Percentiles rank a stretch among this genome's conserved stretches.
Conservation (phyloP, 1,284 basidiomycete species). For the Ganoderma leucocontextum region DNA sequence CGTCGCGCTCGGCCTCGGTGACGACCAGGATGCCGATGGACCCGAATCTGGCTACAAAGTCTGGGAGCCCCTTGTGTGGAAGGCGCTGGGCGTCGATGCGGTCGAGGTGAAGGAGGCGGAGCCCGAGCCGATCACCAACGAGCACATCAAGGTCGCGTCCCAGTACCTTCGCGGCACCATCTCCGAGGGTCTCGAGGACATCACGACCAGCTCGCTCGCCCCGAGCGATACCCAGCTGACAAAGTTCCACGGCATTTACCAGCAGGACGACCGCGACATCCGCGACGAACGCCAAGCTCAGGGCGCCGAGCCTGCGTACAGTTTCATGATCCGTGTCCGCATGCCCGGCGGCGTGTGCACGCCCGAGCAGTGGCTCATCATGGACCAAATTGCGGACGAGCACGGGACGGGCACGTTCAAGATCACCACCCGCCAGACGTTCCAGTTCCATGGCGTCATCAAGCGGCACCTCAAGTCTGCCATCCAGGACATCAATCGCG, state of each 20-base stretch:
- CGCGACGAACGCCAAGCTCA: constrained; percentile 94
- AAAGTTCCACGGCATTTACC: constrained; percentile 99
- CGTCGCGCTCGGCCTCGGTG: constrained; percentile 84
- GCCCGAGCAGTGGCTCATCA: constrained; percentile 92
- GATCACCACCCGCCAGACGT: constrained; percentile 98
- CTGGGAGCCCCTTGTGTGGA: constrained; percentile 96
- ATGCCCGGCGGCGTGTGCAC: constrained; percentile 96
- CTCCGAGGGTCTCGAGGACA: constrained; percentile 89
- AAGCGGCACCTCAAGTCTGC: constrained; percentile 96
- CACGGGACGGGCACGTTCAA: constrained; percentile 96
- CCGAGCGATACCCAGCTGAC: constrained; percentile 94
- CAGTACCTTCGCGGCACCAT: constrained; percentile 97
- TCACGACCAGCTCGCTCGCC: constrained; percentile 88
- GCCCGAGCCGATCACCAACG: constrained; percentile 97
- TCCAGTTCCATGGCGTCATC: constrained; percentile 99
- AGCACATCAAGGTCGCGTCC: constrained; percentile 99
- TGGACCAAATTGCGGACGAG: constrained; percentile 96
- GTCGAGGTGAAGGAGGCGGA: constrained; percentile 93
- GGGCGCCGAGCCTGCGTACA: constrained; percentile 95
- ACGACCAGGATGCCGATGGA: constrained; percentile 98
- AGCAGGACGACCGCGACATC: constrained; percentile 98
- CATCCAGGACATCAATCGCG: constrained; percentile 96
- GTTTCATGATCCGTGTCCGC: constrained; percentile 98
- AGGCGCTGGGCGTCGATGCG: constrained; percentile 91
- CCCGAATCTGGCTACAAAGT: constrained; percentile 95